Conservation (phyloP, 495 filamentous ascomycete genomes). For the Aspergillus wentii region DNA sequence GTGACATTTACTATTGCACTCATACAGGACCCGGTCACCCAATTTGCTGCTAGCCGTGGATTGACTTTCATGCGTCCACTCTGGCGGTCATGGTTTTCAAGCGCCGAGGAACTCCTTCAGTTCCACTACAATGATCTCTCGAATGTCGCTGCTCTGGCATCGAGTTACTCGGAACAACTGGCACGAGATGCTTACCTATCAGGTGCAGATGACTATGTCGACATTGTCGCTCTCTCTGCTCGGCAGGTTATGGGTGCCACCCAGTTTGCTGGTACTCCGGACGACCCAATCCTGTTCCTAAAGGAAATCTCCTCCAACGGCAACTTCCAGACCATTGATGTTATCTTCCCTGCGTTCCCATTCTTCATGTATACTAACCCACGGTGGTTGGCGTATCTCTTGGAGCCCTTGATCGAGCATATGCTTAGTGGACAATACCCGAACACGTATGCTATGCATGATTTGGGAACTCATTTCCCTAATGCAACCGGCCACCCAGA, state of each 20-base stretch:
- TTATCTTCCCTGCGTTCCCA: constrained; percentile 92
- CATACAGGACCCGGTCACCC: constrained; percentile 77
- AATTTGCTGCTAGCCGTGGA: constrained; percentile 79
- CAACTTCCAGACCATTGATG: constrained; percentile 93
- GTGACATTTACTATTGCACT: constrained; percentile 80
- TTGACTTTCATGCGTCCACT: constrained; percentile 80
- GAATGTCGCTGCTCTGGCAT: constrained; percentile 55
- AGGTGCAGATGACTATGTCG: constrained; percentile 50
- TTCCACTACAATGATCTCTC: constrained; percentile 75
- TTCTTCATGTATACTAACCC: constrained; percentile 97
- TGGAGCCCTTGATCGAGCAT: constrained; percentile 89
- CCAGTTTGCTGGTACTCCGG: constrained; percentile 80
- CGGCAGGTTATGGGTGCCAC: constrained; percentile 90
- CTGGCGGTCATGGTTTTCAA: constrained; percentile 73
- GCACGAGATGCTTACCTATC: constrained; percentile 66
- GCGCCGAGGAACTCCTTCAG: constrained; percentile 56
- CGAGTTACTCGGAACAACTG: constrained; percentile 76
- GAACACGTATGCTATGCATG: constrained; percentile 88
- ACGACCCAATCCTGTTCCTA: constrained; percentile 78
- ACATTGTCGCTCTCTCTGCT: constrained; percentile 85
- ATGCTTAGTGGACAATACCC: constrained; percentile 89
- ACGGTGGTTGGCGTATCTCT: constrained; percentile 81
- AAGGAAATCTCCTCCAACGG: constrained; percentile 96
- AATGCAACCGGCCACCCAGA: constrained; percentile 89
- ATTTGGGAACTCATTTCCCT: constrained; percentile 83